These are phyloP conservation scores for Dryas drummondii DNA, from an alignment of 306 rosid genomes.

Conservation along the genomic window DNA sequence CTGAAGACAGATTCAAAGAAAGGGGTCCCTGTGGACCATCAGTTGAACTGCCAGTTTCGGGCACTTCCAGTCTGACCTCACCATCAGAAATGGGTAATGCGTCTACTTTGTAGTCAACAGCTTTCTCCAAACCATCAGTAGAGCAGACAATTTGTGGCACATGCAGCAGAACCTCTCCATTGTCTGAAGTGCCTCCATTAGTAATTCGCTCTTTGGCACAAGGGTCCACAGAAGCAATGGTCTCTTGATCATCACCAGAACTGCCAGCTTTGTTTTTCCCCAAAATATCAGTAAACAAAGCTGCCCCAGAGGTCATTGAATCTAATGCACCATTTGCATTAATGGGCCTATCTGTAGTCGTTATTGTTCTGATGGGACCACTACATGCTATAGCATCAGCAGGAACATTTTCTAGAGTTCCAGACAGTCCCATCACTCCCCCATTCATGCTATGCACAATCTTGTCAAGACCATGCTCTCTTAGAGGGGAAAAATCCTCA, in stretches of 20 bases:
- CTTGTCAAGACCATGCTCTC: conserved; percentile 21
- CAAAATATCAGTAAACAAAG: conserved; percentile 10
- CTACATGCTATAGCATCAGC: conserved; percentile 23
- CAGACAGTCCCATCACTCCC: conserved; percentile 23
- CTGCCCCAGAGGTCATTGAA: conserved; percentile 24
- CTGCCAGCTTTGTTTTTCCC: conserved; percentile 20
- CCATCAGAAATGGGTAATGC: conserved; percentile 25
- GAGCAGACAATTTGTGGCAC: conserved; percentile 19
- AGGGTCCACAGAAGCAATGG: conserved; percentile 22
- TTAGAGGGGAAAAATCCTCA: conserved; percentile 12
- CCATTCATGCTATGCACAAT: conserved; percentile 27
- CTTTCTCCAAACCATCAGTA: conserved; percentile 17
- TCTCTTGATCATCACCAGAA: conserved; percentile 36
- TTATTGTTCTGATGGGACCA: conserved; percentile 18
- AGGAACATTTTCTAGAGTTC: conserved; percentile 29
- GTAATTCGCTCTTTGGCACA: conserved; percentile 26
- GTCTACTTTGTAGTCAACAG: conserved; percentile 16
- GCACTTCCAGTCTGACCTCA: conserved; percentile 20
- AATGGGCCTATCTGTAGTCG: conserved; percentile 21
- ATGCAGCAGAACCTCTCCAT: conserved; percentile 22
- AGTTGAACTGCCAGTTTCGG: conserved; percentile 3
- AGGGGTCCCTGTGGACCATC: conserved; percentile 23
- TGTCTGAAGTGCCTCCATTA: conserved; percentile 23
- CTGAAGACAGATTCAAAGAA: conserved; percentile 22
- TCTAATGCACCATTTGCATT: conserved; percentile 25